Evolutionary conservation across 2,329 filamentous ascomycete species (phyloP), one percentile per base, ranked within the genome.

Genomic region (Nakataea oryzae): DNA sequence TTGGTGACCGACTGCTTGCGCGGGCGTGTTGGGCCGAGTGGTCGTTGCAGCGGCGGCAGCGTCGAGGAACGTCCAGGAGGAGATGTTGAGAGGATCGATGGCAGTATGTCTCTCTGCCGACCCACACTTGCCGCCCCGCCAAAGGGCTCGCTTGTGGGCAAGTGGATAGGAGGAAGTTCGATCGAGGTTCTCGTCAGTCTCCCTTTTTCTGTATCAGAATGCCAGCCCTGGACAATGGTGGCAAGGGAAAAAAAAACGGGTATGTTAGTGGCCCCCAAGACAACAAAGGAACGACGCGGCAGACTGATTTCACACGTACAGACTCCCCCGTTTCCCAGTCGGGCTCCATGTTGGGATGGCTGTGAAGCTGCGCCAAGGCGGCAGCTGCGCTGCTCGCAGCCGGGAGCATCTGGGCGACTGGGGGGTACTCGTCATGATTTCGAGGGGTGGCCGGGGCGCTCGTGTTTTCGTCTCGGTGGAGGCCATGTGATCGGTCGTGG

Each of bases 1-100:
- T 96, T 92, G 9, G 89, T 88, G 64, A 96, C 85, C 1, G 93
- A 97, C 65, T 90, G 89, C 75, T 96, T 97, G 66, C 92, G 85
- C 55, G 91, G 87, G 62, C 92, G 83, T 62, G 82, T 86, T 27
- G 86, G 81, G 54, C 89, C 90, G 54, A 90, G 78, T 55, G 86
- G 82, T 63, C 90, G 83, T 67, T 95, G 90, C 60, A 93, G 82
- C 3, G 93, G 91, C 30, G 93, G 92, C 28, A 96, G 81, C 0
- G 92, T 96, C 1, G 92, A 93, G 17, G 92, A 96, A 65, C 93
- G 89, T 62, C 89, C 91, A 8, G 91, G 89, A 0, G 92, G 93
- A 12, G 93, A 96, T 64, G 87, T 87, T 61, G 85, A 83, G 50
- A 96, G 77, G 63, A 95, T 90, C 0, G 91, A 96, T 1, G 92